A percentile compares a stretch with the other conserved stretches of the same genome.
Conservation (phyloP, 1,284 basidiomycete genomes). For the Meira miltonrushii region DNA sequence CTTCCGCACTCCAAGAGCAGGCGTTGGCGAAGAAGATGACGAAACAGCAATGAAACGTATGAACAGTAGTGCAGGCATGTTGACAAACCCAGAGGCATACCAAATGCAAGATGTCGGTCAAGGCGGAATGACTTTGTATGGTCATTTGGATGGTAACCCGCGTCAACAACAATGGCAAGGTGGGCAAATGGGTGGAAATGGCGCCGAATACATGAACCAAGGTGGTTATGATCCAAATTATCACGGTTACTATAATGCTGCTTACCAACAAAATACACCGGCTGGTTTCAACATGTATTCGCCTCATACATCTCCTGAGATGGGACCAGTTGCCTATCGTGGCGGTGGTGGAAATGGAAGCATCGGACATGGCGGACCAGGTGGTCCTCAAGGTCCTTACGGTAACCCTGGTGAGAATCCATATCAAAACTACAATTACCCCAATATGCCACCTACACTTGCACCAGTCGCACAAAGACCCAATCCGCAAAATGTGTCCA, state of each 20-base stretch:
- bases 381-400: too few relatives aligned
- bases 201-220: not conserved
- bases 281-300: not conserved
- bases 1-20: constrained; percentile 2
- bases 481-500: too few relatives aligned
- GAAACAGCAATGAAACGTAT: not conserved
- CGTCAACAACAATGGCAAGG: not conserved
- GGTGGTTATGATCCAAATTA: constrained; percentile 6
- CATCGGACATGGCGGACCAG: too few relatives aligned
- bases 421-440: too few relatives aligned
- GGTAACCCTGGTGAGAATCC: too few relatives aligned
- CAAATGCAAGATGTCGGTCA: constrained; percentile 5
- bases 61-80: not conserved
- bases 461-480: too few relatives aligned
- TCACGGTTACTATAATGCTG: not conserved
- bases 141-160: constrained; percentile 5
- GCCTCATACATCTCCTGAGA: not conserved
- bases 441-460: too few relatives aligned
- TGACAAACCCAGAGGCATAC: not conserved
- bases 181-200: not conserved
- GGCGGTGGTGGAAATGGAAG: too few relatives aligned
- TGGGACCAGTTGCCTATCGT: not conserved
- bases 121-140: constrained; percentile 1
- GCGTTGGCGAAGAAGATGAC: constrained; percentile 1
- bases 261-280: not conserved